Conservation (phyloP, 768 basidiomycete species). For the Hemileccinum rubropunctum region DNA sequence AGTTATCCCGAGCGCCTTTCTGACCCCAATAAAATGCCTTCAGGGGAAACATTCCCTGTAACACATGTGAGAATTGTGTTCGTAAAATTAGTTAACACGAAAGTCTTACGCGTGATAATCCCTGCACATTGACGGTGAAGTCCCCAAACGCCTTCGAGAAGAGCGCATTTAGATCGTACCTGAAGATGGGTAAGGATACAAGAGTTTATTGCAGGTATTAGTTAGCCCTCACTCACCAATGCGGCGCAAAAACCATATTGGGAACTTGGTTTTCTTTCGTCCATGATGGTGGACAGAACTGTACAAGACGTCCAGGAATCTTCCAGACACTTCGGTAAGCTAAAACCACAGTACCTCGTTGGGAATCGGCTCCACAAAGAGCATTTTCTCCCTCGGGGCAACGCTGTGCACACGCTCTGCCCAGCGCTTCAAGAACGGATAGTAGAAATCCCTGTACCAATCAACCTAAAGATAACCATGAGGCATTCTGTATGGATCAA, state of each 20-base stretch:
- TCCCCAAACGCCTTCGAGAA: constrained; percentile 83
- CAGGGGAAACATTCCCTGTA: constrained; percentile 80
- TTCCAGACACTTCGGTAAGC: neutral
- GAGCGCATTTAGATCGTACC: constrained; percentile 91
- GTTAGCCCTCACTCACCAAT: constrained; percentile 54
- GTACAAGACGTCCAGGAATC: constrained; percentile 3
- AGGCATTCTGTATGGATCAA: neutral
- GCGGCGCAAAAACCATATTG: constrained; percentile 70
- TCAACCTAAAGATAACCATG: constrained; percentile 54
- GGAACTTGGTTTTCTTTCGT: constrained; percentile 57
- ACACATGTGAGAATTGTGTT: constrained; percentile 7
- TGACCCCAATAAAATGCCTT: constrained; percentile 89
- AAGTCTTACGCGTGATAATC: constrained; percentile 66
- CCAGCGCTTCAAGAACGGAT: constrained; percentile 72
- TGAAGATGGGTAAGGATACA: constrained; percentile 24
- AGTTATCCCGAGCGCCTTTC: constrained; percentile 77
- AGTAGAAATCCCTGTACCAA: constrained; percentile 87
- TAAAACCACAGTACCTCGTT: constrained; percentile 65
- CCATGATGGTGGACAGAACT: constrained; percentile 84
- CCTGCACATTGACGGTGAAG: constrained; percentile 92
- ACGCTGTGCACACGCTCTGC: constrained; percentile 52
- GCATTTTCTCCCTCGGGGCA: constrained; percentile 51
- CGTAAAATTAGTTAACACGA: neutral
- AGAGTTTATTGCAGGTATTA: neutral
- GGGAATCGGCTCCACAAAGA: constrained; percentile 85